Base-by-base conservation (phyloP, 1,284 basidiomycete genomes). In the Ceratobasidium sp. region DNA sequence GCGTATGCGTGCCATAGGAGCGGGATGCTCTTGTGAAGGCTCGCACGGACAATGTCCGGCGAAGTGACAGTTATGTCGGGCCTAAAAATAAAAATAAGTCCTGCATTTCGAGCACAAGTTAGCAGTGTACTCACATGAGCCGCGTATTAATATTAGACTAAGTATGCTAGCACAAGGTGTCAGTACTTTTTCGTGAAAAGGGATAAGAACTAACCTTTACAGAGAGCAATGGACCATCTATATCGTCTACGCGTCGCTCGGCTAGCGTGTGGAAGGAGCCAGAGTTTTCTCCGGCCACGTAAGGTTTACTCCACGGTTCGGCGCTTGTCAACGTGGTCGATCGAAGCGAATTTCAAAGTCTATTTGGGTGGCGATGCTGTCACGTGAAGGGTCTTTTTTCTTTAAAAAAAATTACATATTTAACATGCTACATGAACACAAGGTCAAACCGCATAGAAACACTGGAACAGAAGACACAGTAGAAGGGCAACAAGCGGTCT, bases 21-120 rank as follows among this genome's bases (percentile, higher is more conserved):
- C 5, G 96, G 95, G 66, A 97, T 90, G 77, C 92, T 89, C 81
- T 92, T 90, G 84, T 97, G 95, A 77, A 99, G 88, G 81, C 91
- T 92, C 79, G 96, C 92, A 70, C 89, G 87, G 70, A 91, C 90
- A 79, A 99, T 97, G 87, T 99, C 97, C 77, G 91, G 87, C n/a
- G 95, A 97, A 80, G 92, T 87, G 82, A 98, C 91, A 75, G 89
- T 87, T 73, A 95, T 88, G 49, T 86, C 83, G 67, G 84, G 85
- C 88, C 87, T 88, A 71, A n/a, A 51, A 61, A 33, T 33, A 55
- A 53, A 42, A 15, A 28, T 56, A 13, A 56, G 51, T 66, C 23
- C 12, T 63, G 12, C 6, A 10, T 42, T 40, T n/a, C 23, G 33
- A 40, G 28, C 20, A 2, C 20, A 72, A 28, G 33, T 33, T 55